Evolutionary conservation across 495 filamentous ascomycete genomes (phyloP).

Genomic region (Hyaloscypha hepaticicola): DNA sequence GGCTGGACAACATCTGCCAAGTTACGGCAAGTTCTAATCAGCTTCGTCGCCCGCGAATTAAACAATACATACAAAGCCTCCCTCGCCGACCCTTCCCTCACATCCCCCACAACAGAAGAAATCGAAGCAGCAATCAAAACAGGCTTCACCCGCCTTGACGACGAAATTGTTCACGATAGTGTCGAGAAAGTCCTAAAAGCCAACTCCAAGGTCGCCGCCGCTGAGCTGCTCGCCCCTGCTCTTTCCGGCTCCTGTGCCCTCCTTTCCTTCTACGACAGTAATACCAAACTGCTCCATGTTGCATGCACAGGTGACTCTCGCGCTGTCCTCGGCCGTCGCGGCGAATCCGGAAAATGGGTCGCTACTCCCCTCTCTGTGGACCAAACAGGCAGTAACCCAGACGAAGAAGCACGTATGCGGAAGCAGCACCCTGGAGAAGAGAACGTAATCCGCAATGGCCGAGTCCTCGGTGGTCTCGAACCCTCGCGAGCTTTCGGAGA

Average conservation of each 20-base stretch:
- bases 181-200: constrained; percentile 83
- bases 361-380: constrained; percentile 87
- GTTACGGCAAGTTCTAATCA: constrained; percentile 86
- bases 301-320: constrained; percentile 94
- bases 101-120: constrained; percentile 65
- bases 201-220: constrained; percentile 82
- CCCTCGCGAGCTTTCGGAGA: constrained; percentile 95
- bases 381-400: constrained; percentile 83
- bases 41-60: constrained; percentile 90
- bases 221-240: constrained; percentile 88
- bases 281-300: constrained; percentile 77
- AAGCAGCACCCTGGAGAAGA: constrained; percentile 86
- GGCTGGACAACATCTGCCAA: constrained; percentile 99
- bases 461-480: constrained; percentile 88
- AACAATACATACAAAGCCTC: constrained; percentile 85
- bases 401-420: constrained; percentile 77
- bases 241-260: constrained; percentile 95
- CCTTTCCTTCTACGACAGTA: constrained; percentile 92
- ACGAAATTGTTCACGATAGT: constrained; percentile 89
- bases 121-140: constrained; percentile 91
- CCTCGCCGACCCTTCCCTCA: constrained; percentile 56
- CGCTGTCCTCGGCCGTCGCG: constrained; percentile 83
- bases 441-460: constrained; percentile 78
- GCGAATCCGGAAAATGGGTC: constrained; percentile 81
- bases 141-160: constrained; percentile 82